These are phyloP conservation scores for Teratosphaeria pseudoeucalypti DNA, from an alignment of 2,329 filamentous ascomycete genomes.

Conservation along the genomic window DNA sequence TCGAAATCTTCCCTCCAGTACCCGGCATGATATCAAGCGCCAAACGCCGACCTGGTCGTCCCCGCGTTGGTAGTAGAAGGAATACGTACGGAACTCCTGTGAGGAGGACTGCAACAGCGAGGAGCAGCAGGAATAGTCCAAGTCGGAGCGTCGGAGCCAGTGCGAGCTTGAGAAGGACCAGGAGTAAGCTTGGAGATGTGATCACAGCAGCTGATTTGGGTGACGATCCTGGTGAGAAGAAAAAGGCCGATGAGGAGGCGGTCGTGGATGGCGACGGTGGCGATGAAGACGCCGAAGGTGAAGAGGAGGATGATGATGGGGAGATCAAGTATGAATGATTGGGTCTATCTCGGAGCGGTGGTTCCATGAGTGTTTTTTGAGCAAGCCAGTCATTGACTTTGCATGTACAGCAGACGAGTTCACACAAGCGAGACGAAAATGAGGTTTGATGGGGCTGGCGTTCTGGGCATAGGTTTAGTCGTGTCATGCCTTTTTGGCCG, in stretches of 20 bases:
- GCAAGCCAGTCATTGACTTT: neutral
- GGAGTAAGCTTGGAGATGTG: conserved; percentile 35
- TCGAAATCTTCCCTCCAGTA: conserved; percentile 67
- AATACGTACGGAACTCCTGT: conserved; percentile 16
- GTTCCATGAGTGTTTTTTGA: neutral
- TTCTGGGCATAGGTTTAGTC: neutral
- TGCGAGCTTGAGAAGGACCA: conserved; percentile 24
- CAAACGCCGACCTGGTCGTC: conserved; percentile 23
- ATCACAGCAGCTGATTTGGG: conserved; percentile 4
- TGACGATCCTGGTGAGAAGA: conserved; percentile 14
- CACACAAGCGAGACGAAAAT: too few species aligned
- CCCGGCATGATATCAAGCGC: conserved; percentile 35
- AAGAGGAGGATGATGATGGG: conserved; percentile 11
- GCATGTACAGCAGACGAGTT: neutral
- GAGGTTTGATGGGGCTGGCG: too few species aligned
- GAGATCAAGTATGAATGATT: conserved; percentile 11
- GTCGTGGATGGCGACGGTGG: conserved; percentile 13
- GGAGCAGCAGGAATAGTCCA: conserved; percentile 4
- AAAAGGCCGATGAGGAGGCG: conserved; percentile 21
- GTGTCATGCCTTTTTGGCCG: neutral
- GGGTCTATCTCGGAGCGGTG: neutral
- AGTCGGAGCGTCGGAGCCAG: conserved; percentile 4
- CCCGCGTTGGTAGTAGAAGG: conserved; percentile 16
- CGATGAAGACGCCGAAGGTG: conserved; percentile 9
- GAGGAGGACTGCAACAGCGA: conserved; percentile 6